These are phyloP conservation scores for Eutrema salsugineum DNA, from an alignment of 441 rosid genomes.

Conservation along the genomic window DNA sequence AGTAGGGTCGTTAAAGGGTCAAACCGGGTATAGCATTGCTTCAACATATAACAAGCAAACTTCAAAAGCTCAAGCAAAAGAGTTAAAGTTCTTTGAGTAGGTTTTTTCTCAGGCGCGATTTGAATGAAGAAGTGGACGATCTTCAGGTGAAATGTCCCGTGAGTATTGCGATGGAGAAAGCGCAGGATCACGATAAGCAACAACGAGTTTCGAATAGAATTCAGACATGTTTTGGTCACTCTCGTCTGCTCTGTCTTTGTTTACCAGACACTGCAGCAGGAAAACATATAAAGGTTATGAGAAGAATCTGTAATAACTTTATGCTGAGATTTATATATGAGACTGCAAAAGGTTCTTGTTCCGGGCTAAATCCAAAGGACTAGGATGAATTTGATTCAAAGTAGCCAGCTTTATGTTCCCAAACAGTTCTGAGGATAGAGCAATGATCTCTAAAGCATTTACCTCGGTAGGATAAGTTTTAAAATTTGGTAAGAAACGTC, in stretches of 20 bases:
- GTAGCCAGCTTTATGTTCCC: not conserved
- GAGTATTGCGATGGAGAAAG: slow-evolving; percentile 41
- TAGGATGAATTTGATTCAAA: not conserved
- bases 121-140: slow-evolving; percentile 46
- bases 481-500: slow-evolving; percentile 76
- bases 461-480: slow-evolving; percentile 79
- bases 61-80: not conserved
- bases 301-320: not conserved
- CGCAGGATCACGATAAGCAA: slow-evolving; percentile 78
- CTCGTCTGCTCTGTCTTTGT: slow-evolving; percentile 67
- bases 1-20: not conserved
- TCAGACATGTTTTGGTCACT: slow-evolving; percentile 53
- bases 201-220: slow-evolving; percentile 51
- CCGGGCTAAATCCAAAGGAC: not conserved
- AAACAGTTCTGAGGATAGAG: not conserved
- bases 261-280: slow-evolving; percentile 61
- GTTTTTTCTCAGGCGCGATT: not conserved
- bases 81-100: not conserved
- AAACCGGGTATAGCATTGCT: not conserved
- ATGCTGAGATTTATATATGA: not conserved
- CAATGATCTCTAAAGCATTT: slow-evolving; percentile 9
- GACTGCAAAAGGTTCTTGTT: not conserved
- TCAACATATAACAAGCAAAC: not conserved
- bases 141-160: slow-evolving; percentile 35
- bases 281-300: not conserved